These are phyloP conservation scores for Phyllosticta citribraziliensis DNA, from an alignment of 2,329 filamentous ascomycete genomes.

Conservation along the genomic window DNA sequence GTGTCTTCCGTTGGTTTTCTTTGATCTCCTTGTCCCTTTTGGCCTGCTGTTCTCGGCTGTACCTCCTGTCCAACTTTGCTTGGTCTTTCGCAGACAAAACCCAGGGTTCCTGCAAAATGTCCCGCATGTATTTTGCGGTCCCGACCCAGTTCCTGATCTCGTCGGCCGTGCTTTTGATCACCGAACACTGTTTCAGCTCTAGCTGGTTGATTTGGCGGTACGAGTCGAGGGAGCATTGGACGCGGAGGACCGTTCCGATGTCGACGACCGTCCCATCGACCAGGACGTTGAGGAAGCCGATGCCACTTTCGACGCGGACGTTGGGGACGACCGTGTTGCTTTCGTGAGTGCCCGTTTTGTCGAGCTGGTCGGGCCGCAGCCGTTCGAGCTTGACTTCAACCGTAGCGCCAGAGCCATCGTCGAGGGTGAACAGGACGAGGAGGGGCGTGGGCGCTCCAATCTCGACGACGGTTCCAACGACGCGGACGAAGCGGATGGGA, in stretches of 20 bases:
- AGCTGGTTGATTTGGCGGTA: constrained; percentile 45
- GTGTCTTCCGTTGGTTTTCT: constrained; percentile 22
- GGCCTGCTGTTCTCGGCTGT: constrained; percentile 27
- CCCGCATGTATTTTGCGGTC: constrained; percentile 38
- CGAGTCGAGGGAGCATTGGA: constrained; percentile 46
- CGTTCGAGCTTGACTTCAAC: constrained; percentile 46
- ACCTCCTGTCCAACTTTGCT: constrained; percentile 23
- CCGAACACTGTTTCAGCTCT: constrained; percentile 42
- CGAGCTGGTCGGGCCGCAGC: constrained; percentile 18
- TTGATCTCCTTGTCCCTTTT: constrained; percentile 27
- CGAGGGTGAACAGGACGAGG: constrained; percentile 43
- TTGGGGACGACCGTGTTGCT: constrained; percentile 30
- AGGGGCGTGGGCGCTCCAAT: constrained; percentile 31
- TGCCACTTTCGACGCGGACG: constrained; percentile 24
- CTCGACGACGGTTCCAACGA: constrained; percentile 37
- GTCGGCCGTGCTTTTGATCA: constrained; percentile 42
- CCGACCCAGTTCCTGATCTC: constrained; percentile 46
- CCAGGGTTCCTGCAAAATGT: constrained; percentile 46
- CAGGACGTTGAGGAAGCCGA: constrained; percentile 35
- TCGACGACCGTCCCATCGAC: constrained; percentile 27
- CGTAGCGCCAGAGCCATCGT: constrained; percentile 51
- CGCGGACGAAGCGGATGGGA: constrained; percentile 37
- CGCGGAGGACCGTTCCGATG: constrained; percentile 43
- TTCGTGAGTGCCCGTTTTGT: constrained; percentile 11
- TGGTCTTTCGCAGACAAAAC: constrained; percentile 35